Percentiles rank a stretch among this genome's conserved stretches.
These are phyloP conservation scores for Gossypium schwendimanii DNA, from an alignment of 441 rosid species.

Conservation along the genomic window DNA sequence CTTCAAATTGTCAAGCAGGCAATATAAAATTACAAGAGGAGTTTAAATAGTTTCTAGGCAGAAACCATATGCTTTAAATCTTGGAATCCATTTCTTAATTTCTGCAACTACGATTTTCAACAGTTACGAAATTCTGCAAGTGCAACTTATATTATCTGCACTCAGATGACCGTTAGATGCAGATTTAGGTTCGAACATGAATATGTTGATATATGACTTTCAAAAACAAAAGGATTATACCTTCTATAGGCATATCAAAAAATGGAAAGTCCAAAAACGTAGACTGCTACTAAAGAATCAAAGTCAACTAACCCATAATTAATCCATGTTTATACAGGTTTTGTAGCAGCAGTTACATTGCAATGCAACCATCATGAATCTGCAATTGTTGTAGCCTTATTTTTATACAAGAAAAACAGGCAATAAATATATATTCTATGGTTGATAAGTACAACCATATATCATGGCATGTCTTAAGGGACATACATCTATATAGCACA, in stretches of 20 bases:
- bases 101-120: background rate
- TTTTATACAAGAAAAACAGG: constrained; percentile 15
- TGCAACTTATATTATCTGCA: background rate
- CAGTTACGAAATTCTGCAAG: background rate
- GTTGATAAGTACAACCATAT: constrained; percentile 21
- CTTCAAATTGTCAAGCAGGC: constrained; percentile 19
- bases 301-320: constrained; percentile 14
- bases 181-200: background rate
- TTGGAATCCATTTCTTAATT: background rate
- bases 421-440: constrained; percentile 7
- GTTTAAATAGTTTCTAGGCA: background rate
- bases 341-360: constrained; percentile 2
- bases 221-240: too few species aligned
- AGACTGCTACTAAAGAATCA: constrained; percentile 7
- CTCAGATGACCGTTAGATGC: background rate
- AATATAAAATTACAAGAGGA: constrained; percentile 10
- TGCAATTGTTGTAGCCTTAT: constrained; percentile 15
- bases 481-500: constrained; percentile 25
- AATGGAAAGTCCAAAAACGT: background rate
- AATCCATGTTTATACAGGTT: background rate
- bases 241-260: too few species aligned
- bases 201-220: background rate
- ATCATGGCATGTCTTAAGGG: constrained; percentile 31
- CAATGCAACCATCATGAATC: constrained; percentile 9
- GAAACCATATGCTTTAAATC: background rate